phyloP scores from a whole-genome alignment of 2,329 filamentous ascomycete species.

The Juglanconis juglandina region DNA sequence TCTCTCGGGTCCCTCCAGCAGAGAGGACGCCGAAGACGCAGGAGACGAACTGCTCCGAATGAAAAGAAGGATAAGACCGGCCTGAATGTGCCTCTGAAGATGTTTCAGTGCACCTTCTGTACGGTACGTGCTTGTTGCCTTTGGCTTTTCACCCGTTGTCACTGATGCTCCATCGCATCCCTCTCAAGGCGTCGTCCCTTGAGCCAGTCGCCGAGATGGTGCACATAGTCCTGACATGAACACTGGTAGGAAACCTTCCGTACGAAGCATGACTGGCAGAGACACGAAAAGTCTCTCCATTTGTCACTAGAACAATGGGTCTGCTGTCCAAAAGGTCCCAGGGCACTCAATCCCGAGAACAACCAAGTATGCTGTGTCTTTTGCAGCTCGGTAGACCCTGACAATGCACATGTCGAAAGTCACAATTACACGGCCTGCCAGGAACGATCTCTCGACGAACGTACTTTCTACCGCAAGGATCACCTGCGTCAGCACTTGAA shows the following conservation, averaged over 20 bases:
- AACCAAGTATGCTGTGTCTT: conserved; percentile 57
- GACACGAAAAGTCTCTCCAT: conserved; percentile 67
- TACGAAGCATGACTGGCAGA: conserved; percentile 67
- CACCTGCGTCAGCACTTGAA: conserved; percentile 64
- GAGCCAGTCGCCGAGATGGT: no score
- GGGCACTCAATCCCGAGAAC: conserved; percentile 56
- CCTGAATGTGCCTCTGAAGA: conserved; percentile 46
- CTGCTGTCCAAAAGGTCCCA: conserved; percentile 56
- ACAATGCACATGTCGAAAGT: conserved; percentile 52
- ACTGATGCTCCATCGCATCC: no score
- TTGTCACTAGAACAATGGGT: conserved; percentile 65
- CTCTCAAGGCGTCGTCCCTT: no score
- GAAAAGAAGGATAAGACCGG: conserved; percentile 32
- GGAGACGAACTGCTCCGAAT: conserved; percentile 41
- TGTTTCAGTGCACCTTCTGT: conserved; percentile 67
- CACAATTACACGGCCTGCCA: conserved; percentile 64
- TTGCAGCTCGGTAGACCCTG: conserved; percentile 54
- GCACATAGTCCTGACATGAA: no score
- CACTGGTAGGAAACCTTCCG: conserved; percentile 52
- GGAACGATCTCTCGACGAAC: conserved; percentile 59
- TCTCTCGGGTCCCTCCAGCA: conserved; percentile 45
- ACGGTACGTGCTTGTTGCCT: conserved; percentile 32
- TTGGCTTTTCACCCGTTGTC: neutral
- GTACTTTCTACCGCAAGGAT: conserved; percentile 65
- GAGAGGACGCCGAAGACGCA: conserved; percentile 47